phyloP scores from a whole-genome alignment of 148 eudicot genomes.

The Oxyria digyna region DNA sequence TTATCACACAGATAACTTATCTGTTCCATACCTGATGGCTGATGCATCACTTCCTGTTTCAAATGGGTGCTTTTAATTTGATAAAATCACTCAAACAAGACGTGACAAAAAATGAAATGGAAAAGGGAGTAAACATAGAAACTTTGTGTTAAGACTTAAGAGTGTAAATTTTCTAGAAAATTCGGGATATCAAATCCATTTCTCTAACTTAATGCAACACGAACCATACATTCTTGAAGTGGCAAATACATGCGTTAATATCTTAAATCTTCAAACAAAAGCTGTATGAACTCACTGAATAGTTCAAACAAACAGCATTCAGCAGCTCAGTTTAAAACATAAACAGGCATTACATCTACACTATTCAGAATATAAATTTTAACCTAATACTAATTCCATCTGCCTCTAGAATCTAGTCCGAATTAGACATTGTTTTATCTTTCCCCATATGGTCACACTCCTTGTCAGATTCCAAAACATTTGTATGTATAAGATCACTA shows the following conservation, averaged over 20 bases:
- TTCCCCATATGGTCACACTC: too few relatives aligned
- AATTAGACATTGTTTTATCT: too few relatives aligned
- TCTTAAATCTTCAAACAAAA: neutral
- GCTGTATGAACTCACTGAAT: neutral
- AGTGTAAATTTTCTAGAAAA: neutral
- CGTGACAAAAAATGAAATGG: neutral
- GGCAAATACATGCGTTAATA: neutral
- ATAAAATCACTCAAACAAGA: too few relatives aligned
- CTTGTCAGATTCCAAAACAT: neutral
- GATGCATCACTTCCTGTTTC: neutral
- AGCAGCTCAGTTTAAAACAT: neutral
- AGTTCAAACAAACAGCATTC: neutral
- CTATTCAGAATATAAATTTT: neutral
- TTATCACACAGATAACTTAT: neutral
- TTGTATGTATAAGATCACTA: neutral
- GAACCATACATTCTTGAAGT: neutral
- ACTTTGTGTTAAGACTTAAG: neutral
- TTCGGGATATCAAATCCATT: neutral
- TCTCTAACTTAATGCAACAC: neutral
- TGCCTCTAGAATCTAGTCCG: too few relatives aligned
- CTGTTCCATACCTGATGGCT: neutral
- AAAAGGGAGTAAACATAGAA: neutral
- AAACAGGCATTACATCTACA: neutral
- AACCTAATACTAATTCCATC: neutral
- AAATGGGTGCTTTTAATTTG: neutral